Conservation (phyloP, 2,329 filamentous ascomycete genomes). For the Fusarium heterosporum region DNA sequence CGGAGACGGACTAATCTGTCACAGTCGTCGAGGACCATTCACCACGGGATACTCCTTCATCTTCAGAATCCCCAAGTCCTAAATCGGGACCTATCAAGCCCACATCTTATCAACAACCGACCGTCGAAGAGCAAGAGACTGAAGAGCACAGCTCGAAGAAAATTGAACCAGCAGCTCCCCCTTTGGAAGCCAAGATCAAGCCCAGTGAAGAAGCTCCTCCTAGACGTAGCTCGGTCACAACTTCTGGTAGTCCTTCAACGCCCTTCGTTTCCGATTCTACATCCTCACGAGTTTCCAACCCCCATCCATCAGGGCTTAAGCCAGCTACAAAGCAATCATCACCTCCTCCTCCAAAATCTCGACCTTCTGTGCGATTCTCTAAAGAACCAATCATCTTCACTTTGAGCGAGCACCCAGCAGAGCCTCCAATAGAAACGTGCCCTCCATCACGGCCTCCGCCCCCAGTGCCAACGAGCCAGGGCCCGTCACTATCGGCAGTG, state of each 20-base stretch:
- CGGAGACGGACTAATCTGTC: background rate
- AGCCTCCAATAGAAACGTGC: constrained; percentile 9
- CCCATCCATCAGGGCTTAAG: constrained; percentile 18
- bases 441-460: constrained; percentile 15
- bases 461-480: constrained; percentile 7
- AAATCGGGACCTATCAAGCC: constrained; percentile 23
- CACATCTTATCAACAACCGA: background rate
- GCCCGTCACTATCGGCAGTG: constrained; percentile 55
- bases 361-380: constrained; percentile 50
- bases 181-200: constrained; percentile 4
- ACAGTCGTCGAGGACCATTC: constrained; percentile 42
- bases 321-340: constrained; percentile 13
- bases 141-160: constrained; percentile 38
- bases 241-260: constrained; percentile 24
- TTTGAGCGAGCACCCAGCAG: constrained; percentile 37
- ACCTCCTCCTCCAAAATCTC: constrained; percentile 29
- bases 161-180: background rate
- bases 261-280: constrained; percentile 41
- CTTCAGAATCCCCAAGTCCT: constrained; percentile 40
- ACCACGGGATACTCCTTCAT: constrained; percentile 35
- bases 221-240: constrained; percentile 15
- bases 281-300: constrained; percentile 28
- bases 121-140: constrained; percentile 39
- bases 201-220: constrained; percentile 3
- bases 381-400: constrained; percentile 46